A percentile compares a stretch with the other conserved stretches of the same genome.
phyloP scores from a whole-genome alignment of 2,329 filamentous ascomycete species.

The Cladophialophora exuberans region DNA sequence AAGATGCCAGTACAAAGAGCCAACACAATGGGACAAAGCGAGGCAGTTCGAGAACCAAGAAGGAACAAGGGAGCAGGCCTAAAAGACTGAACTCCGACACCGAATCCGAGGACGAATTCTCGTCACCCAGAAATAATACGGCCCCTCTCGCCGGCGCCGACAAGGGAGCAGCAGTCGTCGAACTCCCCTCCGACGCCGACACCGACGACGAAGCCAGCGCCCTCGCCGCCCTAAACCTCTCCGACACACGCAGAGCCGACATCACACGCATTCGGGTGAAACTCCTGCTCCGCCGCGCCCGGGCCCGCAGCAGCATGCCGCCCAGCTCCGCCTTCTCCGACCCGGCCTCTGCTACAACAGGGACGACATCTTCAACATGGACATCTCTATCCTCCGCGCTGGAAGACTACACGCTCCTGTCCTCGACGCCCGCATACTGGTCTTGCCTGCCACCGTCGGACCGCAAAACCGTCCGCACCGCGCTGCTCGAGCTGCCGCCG shows the following conservation, averaged over 20 bases:
- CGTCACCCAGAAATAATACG: too few relatives aligned
- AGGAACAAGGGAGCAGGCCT: constrained; percentile 17
- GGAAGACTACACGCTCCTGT: constrained; percentile 71
- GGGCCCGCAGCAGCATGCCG: constrained; percentile 68
- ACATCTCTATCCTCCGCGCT: constrained; percentile 76
- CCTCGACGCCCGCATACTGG: constrained; percentile 34
- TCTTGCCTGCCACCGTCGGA: constrained; percentile 68
- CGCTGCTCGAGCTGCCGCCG: constrained; percentile 68
- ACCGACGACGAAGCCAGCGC: constrained; percentile 43
- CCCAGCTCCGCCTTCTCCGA: background rate
- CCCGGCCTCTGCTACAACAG: background rate
- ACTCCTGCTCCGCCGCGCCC: constrained; percentile 76
- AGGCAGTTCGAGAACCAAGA: background rate
- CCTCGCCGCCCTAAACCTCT: constrained; percentile 47
- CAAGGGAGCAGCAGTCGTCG: constrained; percentile 45
- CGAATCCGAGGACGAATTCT: constrained; percentile 24
- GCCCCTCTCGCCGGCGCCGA: too few relatives aligned
- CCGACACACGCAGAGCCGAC: constrained; percentile 60
- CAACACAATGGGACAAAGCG: background rate
- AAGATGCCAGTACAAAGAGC: too few relatives aligned
- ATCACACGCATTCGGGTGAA: constrained; percentile 79
- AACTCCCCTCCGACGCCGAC: constrained; percentile 51
- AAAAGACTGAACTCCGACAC: constrained; percentile 22
- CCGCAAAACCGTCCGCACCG: constrained; percentile 66
- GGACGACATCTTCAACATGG: constrained; percentile 62